Evolutionary conservation across 768 basidiomycete species (phyloP).

Genomic region (Tulasnella sp.): DNA sequence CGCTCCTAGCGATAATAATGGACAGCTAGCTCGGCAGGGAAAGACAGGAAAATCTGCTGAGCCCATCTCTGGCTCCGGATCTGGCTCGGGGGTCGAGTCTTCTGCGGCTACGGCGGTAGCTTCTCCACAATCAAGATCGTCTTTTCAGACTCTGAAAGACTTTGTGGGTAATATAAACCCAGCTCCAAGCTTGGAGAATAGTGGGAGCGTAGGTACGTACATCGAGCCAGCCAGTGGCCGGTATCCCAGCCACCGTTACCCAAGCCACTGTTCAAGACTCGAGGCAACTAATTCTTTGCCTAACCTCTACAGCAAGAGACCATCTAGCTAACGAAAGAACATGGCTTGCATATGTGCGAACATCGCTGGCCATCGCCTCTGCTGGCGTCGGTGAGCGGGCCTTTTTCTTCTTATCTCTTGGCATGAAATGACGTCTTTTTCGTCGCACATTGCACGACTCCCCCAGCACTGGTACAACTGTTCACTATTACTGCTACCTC

Average conservation of each 20-base stretch:
- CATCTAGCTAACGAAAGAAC: slow-evolving; percentile 63
- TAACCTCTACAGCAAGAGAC: slow-evolving; percentile 46
- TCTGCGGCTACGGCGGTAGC: not conserved
- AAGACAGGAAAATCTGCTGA: not conserved
- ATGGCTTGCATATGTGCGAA: slow-evolving; percentile 62
- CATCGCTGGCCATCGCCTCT: slow-evolving; percentile 56
- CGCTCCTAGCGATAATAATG: not conserved
- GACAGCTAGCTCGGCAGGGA: not conserved
- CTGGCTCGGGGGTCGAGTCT: not conserved
- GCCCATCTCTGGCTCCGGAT: not conserved
- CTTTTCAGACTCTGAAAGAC: not conserved
- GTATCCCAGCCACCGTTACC: not conserved
- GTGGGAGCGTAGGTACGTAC: slow-evolving; percentile 48
- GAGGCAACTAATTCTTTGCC: not conserved
- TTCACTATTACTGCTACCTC: slow-evolving; percentile 41
- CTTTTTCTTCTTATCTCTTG: slow-evolving; percentile 18
- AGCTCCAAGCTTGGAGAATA: slow-evolving; percentile 49
- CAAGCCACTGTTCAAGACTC: not conserved
- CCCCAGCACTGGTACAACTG: slow-evolving; percentile 54
- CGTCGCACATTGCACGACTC: slow-evolving; percentile 6
- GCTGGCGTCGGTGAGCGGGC: slow-evolving; percentile 55
- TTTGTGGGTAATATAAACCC: slow-evolving; percentile 27
- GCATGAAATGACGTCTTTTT: slow-evolving; percentile 5
- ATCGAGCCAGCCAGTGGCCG: not conserved
- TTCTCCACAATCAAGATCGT: not conserved